These are phyloP conservation scores for Malassezia vespertilionis DNA, from an alignment of 1,284 basidiomycete species.

Conservation along the genomic window DNA sequence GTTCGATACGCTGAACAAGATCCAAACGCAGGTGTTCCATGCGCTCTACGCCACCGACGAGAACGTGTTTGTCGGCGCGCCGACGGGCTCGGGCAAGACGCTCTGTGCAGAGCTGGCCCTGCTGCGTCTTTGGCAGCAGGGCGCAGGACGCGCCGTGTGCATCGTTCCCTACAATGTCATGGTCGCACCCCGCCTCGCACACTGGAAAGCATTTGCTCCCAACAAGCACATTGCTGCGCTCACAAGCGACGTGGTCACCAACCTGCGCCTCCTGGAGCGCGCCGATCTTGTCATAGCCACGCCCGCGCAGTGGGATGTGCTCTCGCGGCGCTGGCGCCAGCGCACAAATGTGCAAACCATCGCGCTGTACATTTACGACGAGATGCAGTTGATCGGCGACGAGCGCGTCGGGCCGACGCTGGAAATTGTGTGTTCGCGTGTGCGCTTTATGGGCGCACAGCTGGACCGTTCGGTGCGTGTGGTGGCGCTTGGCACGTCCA, in stretches of 20 bases:
- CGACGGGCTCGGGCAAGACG: slow-evolving; percentile 92
- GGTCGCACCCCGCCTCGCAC: slow-evolving; percentile 76
- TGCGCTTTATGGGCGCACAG: slow-evolving; percentile 89
- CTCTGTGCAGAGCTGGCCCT: slow-evolving; percentile 94
- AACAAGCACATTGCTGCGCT: slow-evolving; percentile 75
- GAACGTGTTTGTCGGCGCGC: slow-evolving; percentile 88
- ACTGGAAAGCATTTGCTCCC: too few species aligned
- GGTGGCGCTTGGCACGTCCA: slow-evolving; percentile 81
- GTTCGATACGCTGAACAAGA: slow-evolving; percentile 86
- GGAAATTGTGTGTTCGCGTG: slow-evolving; percentile 86
- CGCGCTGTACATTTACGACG: slow-evolving; percentile 84
- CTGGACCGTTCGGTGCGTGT: slow-evolving; percentile 81
- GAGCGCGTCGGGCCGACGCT: slow-evolving; percentile 88
- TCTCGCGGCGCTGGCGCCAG: slow-evolving; percentile 92
- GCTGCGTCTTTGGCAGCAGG: slow-evolving; percentile 77
- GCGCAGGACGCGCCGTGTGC: slow-evolving; percentile 74
- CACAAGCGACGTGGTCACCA: slow-evolving; percentile 87
- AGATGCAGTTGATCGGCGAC: slow-evolving; percentile 77
- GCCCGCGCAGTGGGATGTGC: slow-evolving; percentile 79
- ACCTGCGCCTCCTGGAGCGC: slow-evolving; percentile 70
- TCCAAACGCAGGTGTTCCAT: slow-evolving; percentile 98
- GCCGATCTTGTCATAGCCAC: slow-evolving; percentile 78
- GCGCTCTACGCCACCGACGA: slow-evolving; percentile 91
- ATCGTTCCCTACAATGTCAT: slow-evolving; percentile 94
- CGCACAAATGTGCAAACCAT: slow-evolving; percentile 91